Evolutionary conservation across 768 basidiomycete genomes (phyloP), one percentile per base, ranked within the genome.

Genomic region (Favolaschia claudopus): DNA sequence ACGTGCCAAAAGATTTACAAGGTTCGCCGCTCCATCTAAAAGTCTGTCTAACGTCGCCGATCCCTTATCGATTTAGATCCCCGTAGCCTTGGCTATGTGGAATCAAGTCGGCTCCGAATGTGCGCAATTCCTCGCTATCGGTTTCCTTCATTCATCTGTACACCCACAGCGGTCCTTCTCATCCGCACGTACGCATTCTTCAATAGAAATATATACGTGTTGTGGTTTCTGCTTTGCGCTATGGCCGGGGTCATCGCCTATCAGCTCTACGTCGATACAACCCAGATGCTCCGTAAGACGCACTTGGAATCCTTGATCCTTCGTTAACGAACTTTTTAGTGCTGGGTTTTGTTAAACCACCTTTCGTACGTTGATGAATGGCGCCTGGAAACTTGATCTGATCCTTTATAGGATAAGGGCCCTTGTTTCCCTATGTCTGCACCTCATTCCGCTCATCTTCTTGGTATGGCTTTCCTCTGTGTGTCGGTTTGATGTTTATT

Each of bases 111-210:
- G 89, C 40, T 89, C 90, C 43, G 89, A 92, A 77, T 87, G 89
- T 88, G 55, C 49, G 51, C n/a, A n/a, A n/a, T n/a, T 59, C 28
- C 22, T 58, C 58, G 53, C 55, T 56, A 37, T 19, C 12, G 32
- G 38, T 55, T 29, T 29, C 5, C 33, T 68, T 56, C 43, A 40
- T 59, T 60, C 45, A 62, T 32, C 59, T 53, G 64, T 64, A 63
- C 67, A 62, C 67, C 65, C 55, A 7, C 64, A 91, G 89, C 86
- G 61, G 89, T 93, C 50, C 83, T 93, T 46, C 82, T 93, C 63
- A 93, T 93, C 58, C 86, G 91, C 60, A 93, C 91, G 38, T 93
- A 92, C 67, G 91, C 91, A 4, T 93, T 93, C 75, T 92, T 92
- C 80, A 91, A 91, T 67, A 84, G 89, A 62, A 93, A 92, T 66